phyloP scores from a whole-genome alignment of 2,329 filamentous ascomycete species.

The Ophiostoma montium region DNA sequence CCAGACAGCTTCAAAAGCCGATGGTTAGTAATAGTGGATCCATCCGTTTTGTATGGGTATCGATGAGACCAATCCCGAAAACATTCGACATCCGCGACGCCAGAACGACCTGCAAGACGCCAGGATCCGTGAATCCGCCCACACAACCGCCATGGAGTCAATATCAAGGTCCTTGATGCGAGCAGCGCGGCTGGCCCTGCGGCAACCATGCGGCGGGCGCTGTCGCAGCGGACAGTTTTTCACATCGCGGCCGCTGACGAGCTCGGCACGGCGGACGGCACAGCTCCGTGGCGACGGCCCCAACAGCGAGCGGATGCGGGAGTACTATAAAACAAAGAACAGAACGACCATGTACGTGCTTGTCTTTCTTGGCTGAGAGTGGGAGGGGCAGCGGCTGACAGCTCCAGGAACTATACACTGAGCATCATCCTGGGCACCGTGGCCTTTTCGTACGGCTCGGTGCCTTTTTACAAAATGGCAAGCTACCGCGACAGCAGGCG shows the following conservation, averaged over 20 bases:
- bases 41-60: neutral
- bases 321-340: slow-evolving; percentile 54
- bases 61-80: neutral
- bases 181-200: neutral
- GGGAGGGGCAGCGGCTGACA: neutral
- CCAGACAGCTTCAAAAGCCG: too few relatives aligned
- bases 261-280: slow-evolving; percentile 17
- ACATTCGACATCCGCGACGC: neutral
- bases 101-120: too few relatives aligned
- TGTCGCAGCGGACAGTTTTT: slow-evolving; percentile 1
- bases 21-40: neutral
- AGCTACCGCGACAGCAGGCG: too few relatives aligned
- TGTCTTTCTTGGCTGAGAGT: neutral
- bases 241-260: slow-evolving; percentile 9
- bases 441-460: slow-evolving; percentile 68
- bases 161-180: slow-evolving; percentile 2
- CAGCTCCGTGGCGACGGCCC: slow-evolving; percentile 20
- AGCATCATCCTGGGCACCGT: slow-evolving; percentile 69
- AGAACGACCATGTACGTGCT: slow-evolving; percentile 44
- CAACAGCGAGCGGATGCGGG: slow-evolving; percentile 50
- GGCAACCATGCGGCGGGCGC: slow-evolving; percentile 3
- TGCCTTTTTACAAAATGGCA: slow-evolving; percentile 81
- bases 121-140: neutral
- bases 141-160: slow-evolving; percentile 5
- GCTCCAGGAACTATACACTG: slow-evolving; percentile 43